These are phyloP conservation scores for Leccinum incarnatum DNA, from an alignment of 768 basidiomycete species.

Conservation along the genomic window DNA sequence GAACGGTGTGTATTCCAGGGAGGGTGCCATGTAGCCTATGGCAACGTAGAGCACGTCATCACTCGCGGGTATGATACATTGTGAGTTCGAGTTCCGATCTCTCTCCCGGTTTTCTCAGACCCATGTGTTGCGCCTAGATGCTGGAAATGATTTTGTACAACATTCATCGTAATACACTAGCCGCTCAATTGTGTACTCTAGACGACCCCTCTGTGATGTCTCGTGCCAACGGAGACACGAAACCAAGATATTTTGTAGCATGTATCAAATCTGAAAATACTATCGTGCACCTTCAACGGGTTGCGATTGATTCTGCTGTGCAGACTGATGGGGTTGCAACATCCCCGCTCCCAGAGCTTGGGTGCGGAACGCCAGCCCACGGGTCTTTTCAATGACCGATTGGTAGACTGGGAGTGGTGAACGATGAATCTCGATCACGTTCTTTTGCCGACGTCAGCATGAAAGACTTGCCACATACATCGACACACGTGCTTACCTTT, in stretches of 20 bases:
- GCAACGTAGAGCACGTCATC: conserved; percentile 36
- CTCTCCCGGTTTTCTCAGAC: background rate
- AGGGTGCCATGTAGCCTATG: conserved; percentile 42
- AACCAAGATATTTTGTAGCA: conserved; percentile 3
- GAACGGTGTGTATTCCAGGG: conserved; percentile 26
- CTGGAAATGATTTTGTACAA: conserved; percentile 30
- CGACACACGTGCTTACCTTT: conserved; percentile 50
- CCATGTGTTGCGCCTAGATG: conserved; percentile 28
- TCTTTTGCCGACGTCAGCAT: conserved; percentile 47
- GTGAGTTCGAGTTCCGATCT: conserved; percentile 28
- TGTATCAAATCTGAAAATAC: conserved; percentile 1
- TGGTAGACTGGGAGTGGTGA: conserved; percentile 90
- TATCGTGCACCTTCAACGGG: conserved; percentile 30
- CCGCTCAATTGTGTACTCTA: background rate
- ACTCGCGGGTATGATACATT: conserved; percentile 43
- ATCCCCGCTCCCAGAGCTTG: conserved; percentile 86
- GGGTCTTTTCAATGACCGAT: conserved; percentile 92
- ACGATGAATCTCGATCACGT: conserved; percentile 93
- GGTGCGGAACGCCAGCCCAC: conserved; percentile 86
- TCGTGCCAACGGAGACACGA: no score
- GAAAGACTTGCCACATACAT: background rate
- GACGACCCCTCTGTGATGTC: background rate
- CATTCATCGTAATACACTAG: background rate
- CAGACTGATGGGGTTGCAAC: conserved; percentile 35
- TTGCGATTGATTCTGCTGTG: conserved; percentile 31